Evolutionary conservation across 176 grass and related monocot genomes (phyloP).

Genomic region (Juncus inflexus): DNA sequence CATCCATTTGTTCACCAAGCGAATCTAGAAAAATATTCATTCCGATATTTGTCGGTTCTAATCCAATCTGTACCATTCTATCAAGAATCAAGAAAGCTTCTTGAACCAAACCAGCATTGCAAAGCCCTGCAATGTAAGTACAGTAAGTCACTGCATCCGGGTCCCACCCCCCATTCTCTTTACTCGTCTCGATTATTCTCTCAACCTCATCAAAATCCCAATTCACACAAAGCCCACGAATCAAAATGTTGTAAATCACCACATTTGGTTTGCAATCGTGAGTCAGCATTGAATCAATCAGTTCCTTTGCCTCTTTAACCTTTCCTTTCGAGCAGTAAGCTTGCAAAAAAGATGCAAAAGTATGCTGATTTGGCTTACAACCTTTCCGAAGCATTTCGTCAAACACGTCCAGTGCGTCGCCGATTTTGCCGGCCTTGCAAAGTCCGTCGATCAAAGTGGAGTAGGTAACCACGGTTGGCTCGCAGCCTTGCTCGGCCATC

Average conservation of each 20-base stretch:
- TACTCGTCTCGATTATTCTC: constrained; percentile 38
- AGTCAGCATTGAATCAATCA: constrained; percentile 49
- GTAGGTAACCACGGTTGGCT: constrained; percentile 55
- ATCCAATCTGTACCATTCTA: constrained; percentile 51
- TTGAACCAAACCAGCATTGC: constrained; percentile 34
- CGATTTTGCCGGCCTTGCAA: constrained; percentile 40
- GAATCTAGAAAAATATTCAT: constrained; percentile 76
- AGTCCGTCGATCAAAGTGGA: constrained; percentile 51
- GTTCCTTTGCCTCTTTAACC: constrained; percentile 31
- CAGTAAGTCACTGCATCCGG: constrained; percentile 80
- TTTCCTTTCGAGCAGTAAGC: constrained; percentile 41
- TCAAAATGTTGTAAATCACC: constrained; percentile 72
- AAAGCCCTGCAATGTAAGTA: constrained; percentile 73
- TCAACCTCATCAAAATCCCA: constrained; percentile 45
- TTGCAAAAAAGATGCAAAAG: constrained; percentile 55
- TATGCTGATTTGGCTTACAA: constrained; percentile 38
- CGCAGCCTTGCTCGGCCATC: constrained; percentile 55
- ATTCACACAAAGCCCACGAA: constrained; percentile 63
- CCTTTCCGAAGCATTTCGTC: constrained; percentile 70
- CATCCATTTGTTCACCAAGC: constrained; percentile 43
- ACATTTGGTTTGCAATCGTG: constrained; percentile 48
- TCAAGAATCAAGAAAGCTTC: constrained; percentile 53
- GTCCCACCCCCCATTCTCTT: constrained; percentile 44
- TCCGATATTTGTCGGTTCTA: constrained; percentile 52
- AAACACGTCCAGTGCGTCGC: constrained; percentile 56